These are phyloP conservation scores for Emmonsiellopsis sp. DNA, from an alignment of 2,329 filamentous ascomycete genomes.

Conservation along the genomic window DNA sequence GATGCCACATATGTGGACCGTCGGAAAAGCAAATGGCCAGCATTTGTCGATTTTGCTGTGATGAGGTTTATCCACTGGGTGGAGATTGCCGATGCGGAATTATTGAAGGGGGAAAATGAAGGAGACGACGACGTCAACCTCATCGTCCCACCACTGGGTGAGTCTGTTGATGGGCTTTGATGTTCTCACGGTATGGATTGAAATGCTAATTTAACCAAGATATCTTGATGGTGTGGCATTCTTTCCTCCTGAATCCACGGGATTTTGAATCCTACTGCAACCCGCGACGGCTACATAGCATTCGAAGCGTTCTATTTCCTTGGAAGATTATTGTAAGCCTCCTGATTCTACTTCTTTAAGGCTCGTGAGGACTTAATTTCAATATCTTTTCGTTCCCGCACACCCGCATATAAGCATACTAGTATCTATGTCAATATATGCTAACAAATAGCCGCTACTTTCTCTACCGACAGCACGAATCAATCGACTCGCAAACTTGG, in stretches of 20 bases:
- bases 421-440: too few relatives aligned
- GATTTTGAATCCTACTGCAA: conserved; percentile 11
- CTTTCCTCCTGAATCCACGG: conserved; percentile 25
- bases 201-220: conserved; percentile 12
- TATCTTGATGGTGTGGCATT: conserved; percentile 31
- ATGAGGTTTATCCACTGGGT: conserved; percentile 10
- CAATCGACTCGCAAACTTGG: too few relatives aligned
- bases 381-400: too few relatives aligned
- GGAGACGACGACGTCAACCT: too few relatives aligned
- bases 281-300: conserved; percentile 5
- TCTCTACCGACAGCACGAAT: too few relatives aligned
- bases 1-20: conserved; percentile 7
- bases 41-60: conserved; percentile 10
- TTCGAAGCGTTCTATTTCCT: too few relatives aligned
- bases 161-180: background rate
- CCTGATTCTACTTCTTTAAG: too few relatives aligned
- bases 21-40: conserved; percentile 10
- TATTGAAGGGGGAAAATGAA: background rate
- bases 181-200: too few relatives aligned
- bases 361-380: too few relatives aligned
- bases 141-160: background rate
- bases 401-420: too few relatives aligned
- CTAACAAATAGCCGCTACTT: too few relatives aligned
- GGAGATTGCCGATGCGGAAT: background rate
- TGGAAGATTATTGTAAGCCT: too few relatives aligned